Conservation (phyloP, 1,284 basidiomycete genomes). For the Gyrodon tennesseensis region DNA sequence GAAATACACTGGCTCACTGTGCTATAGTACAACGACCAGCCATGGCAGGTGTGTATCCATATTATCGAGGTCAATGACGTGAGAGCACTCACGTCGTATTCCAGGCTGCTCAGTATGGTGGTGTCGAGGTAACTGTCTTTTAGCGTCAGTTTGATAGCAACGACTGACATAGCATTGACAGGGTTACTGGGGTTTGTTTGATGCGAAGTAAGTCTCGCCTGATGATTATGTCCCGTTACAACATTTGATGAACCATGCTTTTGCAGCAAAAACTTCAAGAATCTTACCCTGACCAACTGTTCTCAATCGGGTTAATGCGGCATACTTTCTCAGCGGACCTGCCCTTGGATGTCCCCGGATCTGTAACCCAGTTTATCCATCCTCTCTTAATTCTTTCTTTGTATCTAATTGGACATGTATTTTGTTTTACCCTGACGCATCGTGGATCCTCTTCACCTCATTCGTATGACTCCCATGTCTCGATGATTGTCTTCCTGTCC, state of each 20-base stretch:
- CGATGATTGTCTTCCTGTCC: constrained; percentile 4
- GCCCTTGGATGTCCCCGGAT: constrained; percentile 2
- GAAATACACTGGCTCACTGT: constrained; percentile 13
- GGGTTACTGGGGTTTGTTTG: constrained; percentile 66
- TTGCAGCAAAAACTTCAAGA: constrained; percentile 58
- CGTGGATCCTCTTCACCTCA: constrained; percentile 4
- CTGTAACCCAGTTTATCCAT: constrained; percentile 18
- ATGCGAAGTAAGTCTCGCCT: constrained; percentile 50
- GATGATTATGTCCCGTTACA: not conserved
- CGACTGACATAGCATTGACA: constrained; percentile 27
- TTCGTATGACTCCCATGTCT: constrained; percentile 6
- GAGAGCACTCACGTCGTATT: constrained; percentile 27
- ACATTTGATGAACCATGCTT: constrained; percentile 14
- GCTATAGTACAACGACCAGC: constrained; percentile 76
- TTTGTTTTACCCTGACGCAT: constrained; percentile 22
- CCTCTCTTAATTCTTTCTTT: constrained; percentile 16
- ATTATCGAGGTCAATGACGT: not conserved
- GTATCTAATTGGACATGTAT: constrained; percentile 36
- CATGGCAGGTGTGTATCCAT: constrained; percentile 66
- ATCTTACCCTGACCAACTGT: constrained; percentile 56
- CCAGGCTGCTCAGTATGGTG: constrained; percentile 57
- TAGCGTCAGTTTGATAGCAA: constrained; percentile 13
- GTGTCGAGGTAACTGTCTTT: constrained; percentile 71
- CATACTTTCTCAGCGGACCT: not conserved
- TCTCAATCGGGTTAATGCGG: constrained; percentile 13